Evolutionary conservation across 73 alveolate species (phyloP), one percentile per base, ranked within the genome.

Genomic region (Paramecium octaurelia): DNA sequence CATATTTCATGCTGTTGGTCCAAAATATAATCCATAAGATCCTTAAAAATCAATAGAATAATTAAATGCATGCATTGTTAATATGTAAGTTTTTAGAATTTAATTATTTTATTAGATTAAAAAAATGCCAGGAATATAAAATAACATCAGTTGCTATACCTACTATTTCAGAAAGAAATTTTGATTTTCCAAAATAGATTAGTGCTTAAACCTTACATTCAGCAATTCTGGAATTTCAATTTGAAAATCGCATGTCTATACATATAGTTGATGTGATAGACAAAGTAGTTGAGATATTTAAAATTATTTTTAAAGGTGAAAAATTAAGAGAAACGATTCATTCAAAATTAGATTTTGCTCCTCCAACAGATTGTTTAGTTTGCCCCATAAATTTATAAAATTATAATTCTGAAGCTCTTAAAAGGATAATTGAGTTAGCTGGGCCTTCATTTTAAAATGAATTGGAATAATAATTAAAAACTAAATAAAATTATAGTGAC

Each of bases 151-250:
- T 95, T 43, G 92, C 97, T 3, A 95, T 95, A 24, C 98, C 98
- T 10, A 95, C 98, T 14, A 94, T 95, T 38, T 95, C 98, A 1
- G 86, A 94, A 16, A 97, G 96, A 16, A 75, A 92, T n/a, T 94
- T 34, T 92, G 96, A 95, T 2, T 95, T 95, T 88, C 98, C 98
- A 2, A 70, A 68, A 44, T 58, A 34, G 3, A 14, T 10, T 6
- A 92, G 96, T 58, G 98, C 95, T 40, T 23, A 92, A 21, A 75
- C 85, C 20, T 75, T 75, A 18, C 5, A 34, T 11, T 8, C 23
- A 18, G n/a, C 64, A 24, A 1, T 64, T 64, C 21, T 27, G 31
- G 9, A 20, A 4, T 64, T 27, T 64, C 3, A 14, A 31, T 64
- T 64, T 34, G 1, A 20, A 14, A 7, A 24, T 14, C 54, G 14